Conservation (phyloP, 805 yeast genomes). For the Yarrowia yakushimensis region DNA sequence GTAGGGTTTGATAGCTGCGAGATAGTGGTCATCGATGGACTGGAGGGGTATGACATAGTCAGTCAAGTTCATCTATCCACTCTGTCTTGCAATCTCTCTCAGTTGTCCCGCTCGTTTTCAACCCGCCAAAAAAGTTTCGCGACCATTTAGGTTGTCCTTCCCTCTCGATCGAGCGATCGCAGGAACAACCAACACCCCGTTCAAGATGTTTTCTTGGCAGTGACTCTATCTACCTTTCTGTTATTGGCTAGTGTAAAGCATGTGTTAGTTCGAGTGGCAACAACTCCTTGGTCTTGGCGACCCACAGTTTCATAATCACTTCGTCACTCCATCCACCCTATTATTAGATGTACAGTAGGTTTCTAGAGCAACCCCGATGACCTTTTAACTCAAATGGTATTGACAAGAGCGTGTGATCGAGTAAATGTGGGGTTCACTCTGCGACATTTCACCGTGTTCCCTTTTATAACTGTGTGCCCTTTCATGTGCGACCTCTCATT, state of each 20-base stretch:
- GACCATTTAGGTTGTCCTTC: background rate
- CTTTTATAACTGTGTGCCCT: no score
- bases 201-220: no score
- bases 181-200: background rate
- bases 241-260: no score
- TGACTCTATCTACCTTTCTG: no score
- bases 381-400: background rate
- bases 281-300: no score
- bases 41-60: background rate
- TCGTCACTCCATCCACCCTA: background rate
- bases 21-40: background rate
- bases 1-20: conserved; percentile 1
- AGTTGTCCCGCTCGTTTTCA: background rate
- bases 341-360: background rate
- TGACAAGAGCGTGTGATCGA: background rate
- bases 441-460: no score
- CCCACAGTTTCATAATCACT: no score
- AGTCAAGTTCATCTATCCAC: background rate
- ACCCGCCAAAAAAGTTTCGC: background rate
- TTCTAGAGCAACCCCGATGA: background rate
- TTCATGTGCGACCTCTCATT: no score
- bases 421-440: background rate
- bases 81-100: background rate
- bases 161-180: no score
- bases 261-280: no score